These are phyloP conservation scores for Luffa aegyptiaca DNA, from an alignment of 306 rosid species.

Conservation along the genomic window DNA sequence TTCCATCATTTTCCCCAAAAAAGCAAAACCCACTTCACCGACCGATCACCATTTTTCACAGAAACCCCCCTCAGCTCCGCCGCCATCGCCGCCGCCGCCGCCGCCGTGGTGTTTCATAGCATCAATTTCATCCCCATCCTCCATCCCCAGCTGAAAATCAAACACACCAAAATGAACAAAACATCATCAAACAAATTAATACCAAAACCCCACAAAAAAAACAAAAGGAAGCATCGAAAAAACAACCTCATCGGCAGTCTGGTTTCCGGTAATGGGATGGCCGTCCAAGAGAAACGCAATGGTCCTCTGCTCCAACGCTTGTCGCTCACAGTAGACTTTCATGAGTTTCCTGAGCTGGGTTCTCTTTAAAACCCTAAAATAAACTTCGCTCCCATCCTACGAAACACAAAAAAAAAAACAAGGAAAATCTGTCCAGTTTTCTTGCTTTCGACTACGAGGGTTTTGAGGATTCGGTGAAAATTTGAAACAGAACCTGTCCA, in stretches of 20 bases:
- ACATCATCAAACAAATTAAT: neutral
- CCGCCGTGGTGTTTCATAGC: constrained; percentile 50
- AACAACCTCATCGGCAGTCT: constrained; percentile 48
- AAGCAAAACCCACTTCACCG: neutral
- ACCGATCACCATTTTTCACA: neutral
- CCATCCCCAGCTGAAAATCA: constrained; percentile 33
- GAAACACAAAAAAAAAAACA: neutral
- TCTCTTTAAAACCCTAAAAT: constrained; percentile 27
- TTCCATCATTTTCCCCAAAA: neutral
- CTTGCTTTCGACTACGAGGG: neutral
- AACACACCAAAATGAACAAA: neutral
- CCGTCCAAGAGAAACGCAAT: constrained; percentile 34
- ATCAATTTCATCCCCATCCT: constrained; percentile 47
- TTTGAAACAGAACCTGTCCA: constrained; percentile 29
- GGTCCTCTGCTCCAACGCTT: constrained; percentile 11
- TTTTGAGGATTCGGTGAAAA: neutral
- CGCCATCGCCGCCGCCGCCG: constrained; percentile 25
- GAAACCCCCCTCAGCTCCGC: neutral
- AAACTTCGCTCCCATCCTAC: constrained; percentile 39
- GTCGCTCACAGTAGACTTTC: constrained; percentile 30
- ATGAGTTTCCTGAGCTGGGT: constrained; percentile 34
- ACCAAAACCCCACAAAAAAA: neutral
- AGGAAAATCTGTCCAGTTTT: neutral
- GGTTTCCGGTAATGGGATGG: constrained; percentile 23
- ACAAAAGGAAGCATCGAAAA: neutral